Evolutionary conservation across 768 basidiomycete genomes (phyloP), one percentile per base, ranked within the genome.

Genomic region (Boletus rubescentipes): DNA sequence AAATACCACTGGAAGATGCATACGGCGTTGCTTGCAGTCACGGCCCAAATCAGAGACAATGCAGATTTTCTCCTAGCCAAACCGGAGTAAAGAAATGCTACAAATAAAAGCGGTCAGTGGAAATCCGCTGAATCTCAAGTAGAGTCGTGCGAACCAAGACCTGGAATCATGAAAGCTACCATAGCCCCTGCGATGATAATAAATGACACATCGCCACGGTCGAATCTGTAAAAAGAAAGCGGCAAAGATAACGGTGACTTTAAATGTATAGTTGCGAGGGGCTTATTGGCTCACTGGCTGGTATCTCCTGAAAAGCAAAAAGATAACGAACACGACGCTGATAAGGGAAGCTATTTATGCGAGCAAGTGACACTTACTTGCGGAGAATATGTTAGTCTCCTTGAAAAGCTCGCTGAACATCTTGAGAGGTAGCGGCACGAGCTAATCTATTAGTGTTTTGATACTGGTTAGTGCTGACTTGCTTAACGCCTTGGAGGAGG

Each of bases 1-100:
- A 85, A 77, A 68, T 80, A 92, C 89, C 89, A 91, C 63, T 89
- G 86, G 68, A 90, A 85, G 53, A 90, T 85, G 57, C 83, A 83
- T 57, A 91, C 76, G 8, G 86, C 87, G 61, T 90, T 90, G 62
- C 82, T 79, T 5, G 86, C 86, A 35, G 81, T 76, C 54, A 87
- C 85, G 11, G 79, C 84, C 87, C 87, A 90, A 47, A 90, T 83
- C n/a, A 91, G 69, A 26, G 87, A 82, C 20, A 91, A 63, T 21
- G 77, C 87, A 70, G 77, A 79, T 72, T 90, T 90, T 63, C 88
- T 76, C 42, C 87, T 79, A 30, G 85, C 78, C 18, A 90, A 74
- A 23, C 87, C 87, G 16, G 87, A 86, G 69, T 89, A 89, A 26
- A 89, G 76, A 67, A 89, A 88, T 0, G 82, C 87, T 86, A 60